Evolutionary conservation across 257 asterid genomes (phyloP).

Genomic region (Solanum corneliomulleri): DNA sequence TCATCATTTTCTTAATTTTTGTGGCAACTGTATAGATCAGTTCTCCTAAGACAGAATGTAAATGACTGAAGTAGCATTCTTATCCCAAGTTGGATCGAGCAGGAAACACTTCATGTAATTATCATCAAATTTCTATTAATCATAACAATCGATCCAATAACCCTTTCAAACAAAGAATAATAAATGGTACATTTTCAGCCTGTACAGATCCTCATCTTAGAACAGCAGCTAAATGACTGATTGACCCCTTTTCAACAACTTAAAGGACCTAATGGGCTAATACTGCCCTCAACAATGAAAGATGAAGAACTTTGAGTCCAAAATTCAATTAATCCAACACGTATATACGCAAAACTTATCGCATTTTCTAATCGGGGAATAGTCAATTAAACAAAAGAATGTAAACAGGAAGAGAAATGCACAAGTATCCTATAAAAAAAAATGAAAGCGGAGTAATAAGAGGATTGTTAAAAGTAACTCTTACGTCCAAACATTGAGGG

Average conservation of each 20-base stretch:
- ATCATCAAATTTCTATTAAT: neutral
- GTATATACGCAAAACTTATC: neutral
- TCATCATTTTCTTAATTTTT: neutral
- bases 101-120: neutral
- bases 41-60: neutral
- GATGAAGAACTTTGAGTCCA: neutral
- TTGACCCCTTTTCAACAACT: neutral
- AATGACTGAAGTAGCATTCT: neutral
- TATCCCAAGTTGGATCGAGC: neutral
- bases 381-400: neutral
- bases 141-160: neutral
- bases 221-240: neutral
- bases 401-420: neutral
- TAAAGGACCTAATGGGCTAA: neutral
- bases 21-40: neutral
- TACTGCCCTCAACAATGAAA: neutral
- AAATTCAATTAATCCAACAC: neutral
- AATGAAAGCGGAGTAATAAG: neutral
- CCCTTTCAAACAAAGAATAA: neutral
- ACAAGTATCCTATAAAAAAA: neutral
- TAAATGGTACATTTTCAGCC: neutral
- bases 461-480: slow-evolving; percentile 11
- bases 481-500: slow-evolving; percentile 98
- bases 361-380: neutral
- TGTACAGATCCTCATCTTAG: neutral